Base-by-base conservation (phyloP, 306 rosid species). In the Citrullus mucosospermus region DNA sequence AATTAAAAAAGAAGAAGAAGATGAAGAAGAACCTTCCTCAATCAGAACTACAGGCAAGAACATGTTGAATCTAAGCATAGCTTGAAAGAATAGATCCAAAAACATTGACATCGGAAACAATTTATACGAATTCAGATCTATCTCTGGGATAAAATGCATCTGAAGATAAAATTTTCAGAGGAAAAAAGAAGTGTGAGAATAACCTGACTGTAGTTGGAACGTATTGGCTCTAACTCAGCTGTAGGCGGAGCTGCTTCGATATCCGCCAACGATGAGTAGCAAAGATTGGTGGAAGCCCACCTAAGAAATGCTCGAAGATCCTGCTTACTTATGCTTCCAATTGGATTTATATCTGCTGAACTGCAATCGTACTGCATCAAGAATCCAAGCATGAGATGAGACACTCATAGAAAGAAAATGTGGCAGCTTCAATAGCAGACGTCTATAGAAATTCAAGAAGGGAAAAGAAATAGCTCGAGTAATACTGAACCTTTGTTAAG, bases 221-320 rank as follows among this genome's bases (percentile, higher is more conserved):
- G 96, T 56, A 91, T 92, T 68, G 98, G 98, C 86, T 95, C 98
- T 69, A 95, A 89, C 85, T 95, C 98, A 72, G 98, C 98, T 18
- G 98, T 95, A 43, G 98, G 98, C 2, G 98, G 97, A 81, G 98
- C 97, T 44, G 93, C 96, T 91, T 95, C 98, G 81, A 92, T 83
- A 57, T 95, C 98, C 39, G 89, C 88, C 84, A 95, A 85, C 41
- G 97, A 92, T 4, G 89, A 56, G 84, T 82, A 95, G 58, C 97
- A 92, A 87, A 95, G 97, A 88, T 91, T 90, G 77, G 65, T 82
- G 70, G 97, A 95, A 74, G 96, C 98, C 98, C 98, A 92, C 81
- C 80, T 86, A 76, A 95, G 85, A 87, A 95, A 92, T 76, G 92
- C 77, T 79, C 97, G 87, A 58, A 95, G 90, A 81, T 95, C 97